Conservation (phyloP, 192 early-diverging fungal genomes). For the Haplosporangium gracile region DNA sequence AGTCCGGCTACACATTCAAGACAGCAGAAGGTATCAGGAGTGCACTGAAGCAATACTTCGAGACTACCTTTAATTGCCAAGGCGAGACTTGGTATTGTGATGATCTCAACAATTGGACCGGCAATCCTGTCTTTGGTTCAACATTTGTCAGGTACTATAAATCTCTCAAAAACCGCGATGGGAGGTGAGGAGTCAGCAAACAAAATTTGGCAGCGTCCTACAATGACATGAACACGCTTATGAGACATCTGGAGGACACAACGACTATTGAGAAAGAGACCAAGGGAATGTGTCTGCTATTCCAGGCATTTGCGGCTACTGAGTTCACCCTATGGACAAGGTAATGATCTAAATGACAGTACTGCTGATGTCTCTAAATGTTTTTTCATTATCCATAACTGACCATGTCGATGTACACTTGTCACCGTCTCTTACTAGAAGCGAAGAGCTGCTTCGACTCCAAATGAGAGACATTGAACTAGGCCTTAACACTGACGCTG, state of each 20-base stretch:
- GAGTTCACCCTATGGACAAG: background rate
- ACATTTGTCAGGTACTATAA: constrained; percentile 5
- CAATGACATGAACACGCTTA: constrained; percentile 6
- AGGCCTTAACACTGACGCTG: background rate
- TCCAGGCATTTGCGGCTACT: constrained; percentile 24
- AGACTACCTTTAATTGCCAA: constrained; percentile 15
- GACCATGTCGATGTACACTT: too few species aligned
- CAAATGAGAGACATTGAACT: constrained; percentile 6
- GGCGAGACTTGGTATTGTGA: constrained; percentile 19
- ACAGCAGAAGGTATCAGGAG: constrained; percentile 24
- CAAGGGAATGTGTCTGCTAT: constrained; percentile 6
- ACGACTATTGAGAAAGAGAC: constrained; percentile 1
- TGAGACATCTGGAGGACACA: constrained; percentile 6
- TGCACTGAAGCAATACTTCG: constrained; percentile 23
- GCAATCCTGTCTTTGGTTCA: constrained; percentile 17
- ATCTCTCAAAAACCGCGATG: constrained; percentile 18
- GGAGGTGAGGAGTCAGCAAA: constrained; percentile 14
- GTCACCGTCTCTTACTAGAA: background rate
- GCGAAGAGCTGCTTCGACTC: constrained; percentile 22
- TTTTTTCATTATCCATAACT: too few species aligned
- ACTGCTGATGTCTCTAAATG: too few species aligned
- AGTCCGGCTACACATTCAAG: constrained; percentile 13
- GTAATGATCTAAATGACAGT: too few species aligned
- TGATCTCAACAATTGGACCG: background rate
- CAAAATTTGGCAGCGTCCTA: constrained; percentile 8